These are phyloP conservation scores for Piloderma croceum DNA, from an alignment of 768 basidiomycete species.

Conservation along the genomic window DNA sequence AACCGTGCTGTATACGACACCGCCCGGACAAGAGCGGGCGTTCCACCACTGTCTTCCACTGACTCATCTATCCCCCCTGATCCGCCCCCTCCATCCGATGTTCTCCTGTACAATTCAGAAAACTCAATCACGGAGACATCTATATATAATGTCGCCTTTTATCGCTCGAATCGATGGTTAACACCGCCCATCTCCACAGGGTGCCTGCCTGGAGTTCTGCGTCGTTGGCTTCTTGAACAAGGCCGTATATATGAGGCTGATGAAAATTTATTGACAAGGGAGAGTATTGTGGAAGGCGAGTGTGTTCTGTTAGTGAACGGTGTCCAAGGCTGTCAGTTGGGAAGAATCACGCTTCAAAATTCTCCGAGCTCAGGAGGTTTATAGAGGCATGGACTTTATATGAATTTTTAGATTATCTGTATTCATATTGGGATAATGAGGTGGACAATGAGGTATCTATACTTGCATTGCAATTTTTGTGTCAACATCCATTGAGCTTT, in stretches of 20 bases:
- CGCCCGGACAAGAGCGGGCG: constrained; percentile 53
- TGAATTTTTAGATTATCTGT: neutral
- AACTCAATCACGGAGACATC: constrained; percentile 57
- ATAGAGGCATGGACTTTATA: neutral
- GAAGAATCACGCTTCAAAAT: constrained; percentile 21
- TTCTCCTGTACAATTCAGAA: constrained; percentile 55
- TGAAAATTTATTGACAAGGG: constrained; percentile 35
- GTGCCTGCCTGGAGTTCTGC: constrained; percentile 66
- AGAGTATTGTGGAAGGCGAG: constrained; percentile 47
- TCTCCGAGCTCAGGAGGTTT: neutral
- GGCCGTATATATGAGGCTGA: constrained; percentile 49
- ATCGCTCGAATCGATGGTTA: constrained; percentile 51
- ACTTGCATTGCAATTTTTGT: constrained; percentile 9
- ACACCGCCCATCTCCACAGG: constrained; percentile 59
- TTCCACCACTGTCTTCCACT: constrained; percentile 29
- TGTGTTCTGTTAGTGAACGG: constrained; percentile 69
- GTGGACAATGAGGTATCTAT: neutral
- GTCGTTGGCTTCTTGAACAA: constrained; percentile 64
- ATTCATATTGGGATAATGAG: neutral
- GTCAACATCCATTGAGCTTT: constrained; percentile 37
- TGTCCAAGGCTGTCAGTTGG: constrained; percentile 63
- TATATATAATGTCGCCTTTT: constrained; percentile 68
- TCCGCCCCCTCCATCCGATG: constrained; percentile 39
- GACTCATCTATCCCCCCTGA: neutral
- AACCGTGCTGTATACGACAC: constrained; percentile 50